Percentiles rank a stretch among this genome's conserved stretches.
Evolutionary conservation across 1,139 yeast genomes (phyloP).

Genomic region (Yamadazyma songkhlaensis): DNA sequence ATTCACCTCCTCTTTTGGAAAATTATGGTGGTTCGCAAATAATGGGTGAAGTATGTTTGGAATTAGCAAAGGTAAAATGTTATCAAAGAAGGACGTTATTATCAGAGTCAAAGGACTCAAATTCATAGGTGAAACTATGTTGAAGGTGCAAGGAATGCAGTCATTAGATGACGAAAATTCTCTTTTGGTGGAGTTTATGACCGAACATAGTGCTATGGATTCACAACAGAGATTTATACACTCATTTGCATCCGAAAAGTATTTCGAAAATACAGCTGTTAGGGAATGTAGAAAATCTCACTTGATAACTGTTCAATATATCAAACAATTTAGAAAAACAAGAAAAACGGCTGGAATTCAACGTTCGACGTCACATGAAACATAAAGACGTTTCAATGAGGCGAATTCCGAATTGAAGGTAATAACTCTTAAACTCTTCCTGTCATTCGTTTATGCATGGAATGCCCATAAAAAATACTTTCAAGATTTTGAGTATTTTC

Average conservation of each 20-base stretch:
- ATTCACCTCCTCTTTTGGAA: slow-evolving; percentile 80
- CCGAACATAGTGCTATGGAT: slow-evolving; percentile 58
- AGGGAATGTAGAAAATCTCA: no score
- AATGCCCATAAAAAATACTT: no score
- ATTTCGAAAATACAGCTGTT: slow-evolving; percentile 18
- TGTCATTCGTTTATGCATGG: no score
- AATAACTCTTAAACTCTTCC: no score
- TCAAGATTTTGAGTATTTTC: no score
- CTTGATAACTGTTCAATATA: no score
- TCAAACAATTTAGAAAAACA: no score
- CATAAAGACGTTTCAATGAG: no score
- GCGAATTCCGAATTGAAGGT: no score
- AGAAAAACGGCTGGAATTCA: no score
- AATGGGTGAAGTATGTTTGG: slow-evolving; percentile 62
- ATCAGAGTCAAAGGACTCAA: slow-evolving; percentile 60
- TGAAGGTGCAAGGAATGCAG: no score
- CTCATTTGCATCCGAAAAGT: slow-evolving; percentile 19
- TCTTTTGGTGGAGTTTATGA: slow-evolving; percentile 74
- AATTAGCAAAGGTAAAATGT: slow-evolving; percentile 51
- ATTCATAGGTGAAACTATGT: slow-evolving; percentile 56
- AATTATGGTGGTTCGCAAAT: slow-evolving; percentile 71
- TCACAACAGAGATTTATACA: slow-evolving; percentile 21
- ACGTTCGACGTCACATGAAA: no score
- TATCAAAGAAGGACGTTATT: slow-evolving; percentile 49
- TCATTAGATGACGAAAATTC: slow-evolving; percentile 71